Evolutionary conservation across 2,329 filamentous ascomycete species (phyloP).

Genomic region (Neofusicoccum laricinum): DNA sequence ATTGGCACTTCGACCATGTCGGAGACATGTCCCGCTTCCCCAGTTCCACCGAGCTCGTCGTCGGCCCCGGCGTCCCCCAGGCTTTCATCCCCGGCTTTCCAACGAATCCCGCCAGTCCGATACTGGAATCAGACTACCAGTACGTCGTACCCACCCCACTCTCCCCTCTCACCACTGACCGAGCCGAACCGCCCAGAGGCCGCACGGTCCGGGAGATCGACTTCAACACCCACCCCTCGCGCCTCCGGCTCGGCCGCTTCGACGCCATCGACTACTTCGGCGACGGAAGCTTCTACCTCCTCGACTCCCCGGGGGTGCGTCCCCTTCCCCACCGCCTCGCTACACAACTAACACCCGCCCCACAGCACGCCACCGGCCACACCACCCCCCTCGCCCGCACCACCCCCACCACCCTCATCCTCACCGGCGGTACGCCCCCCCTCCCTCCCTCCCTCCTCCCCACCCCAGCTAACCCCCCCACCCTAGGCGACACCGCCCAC

Average conservation of each 20-base stretch:
- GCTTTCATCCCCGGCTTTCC: constrained; percentile 50
- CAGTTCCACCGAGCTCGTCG: constrained; percentile 45
- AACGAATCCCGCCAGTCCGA: constrained; percentile 21
- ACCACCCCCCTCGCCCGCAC: constrained; percentile 48
- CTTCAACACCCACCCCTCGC: constrained; percentile 29
- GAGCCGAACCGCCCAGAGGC: constrained; percentile 18
- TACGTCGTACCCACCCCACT: background rate
- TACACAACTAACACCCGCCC: no score
- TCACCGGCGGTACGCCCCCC: no score
- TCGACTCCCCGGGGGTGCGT: constrained; percentile 47
- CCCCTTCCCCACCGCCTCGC: background rate
- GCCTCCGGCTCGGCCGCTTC: constrained; percentile 41
- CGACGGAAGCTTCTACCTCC: constrained; percentile 56
- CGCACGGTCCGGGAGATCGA: constrained; percentile 26
- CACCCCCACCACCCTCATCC: constrained; percentile 24
- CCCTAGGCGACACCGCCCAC: background rate
- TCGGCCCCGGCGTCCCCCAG: constrained; percentile 52
- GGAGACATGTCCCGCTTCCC: constrained; percentile 52
- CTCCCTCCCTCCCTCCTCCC: no score
- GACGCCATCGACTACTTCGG: constrained; percentile 53
- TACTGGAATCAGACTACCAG: constrained; percentile 24
- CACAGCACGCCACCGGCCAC: constrained; percentile 47
- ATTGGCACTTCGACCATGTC: constrained; percentile 53
- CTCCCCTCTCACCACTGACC: background rate
- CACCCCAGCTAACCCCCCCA: no score